A percentile compares a stretch with the other conserved stretches of the same genome.
Conservation (phyloP, 768 basidiomycete genomes). For the Calvatia gigantea region DNA sequence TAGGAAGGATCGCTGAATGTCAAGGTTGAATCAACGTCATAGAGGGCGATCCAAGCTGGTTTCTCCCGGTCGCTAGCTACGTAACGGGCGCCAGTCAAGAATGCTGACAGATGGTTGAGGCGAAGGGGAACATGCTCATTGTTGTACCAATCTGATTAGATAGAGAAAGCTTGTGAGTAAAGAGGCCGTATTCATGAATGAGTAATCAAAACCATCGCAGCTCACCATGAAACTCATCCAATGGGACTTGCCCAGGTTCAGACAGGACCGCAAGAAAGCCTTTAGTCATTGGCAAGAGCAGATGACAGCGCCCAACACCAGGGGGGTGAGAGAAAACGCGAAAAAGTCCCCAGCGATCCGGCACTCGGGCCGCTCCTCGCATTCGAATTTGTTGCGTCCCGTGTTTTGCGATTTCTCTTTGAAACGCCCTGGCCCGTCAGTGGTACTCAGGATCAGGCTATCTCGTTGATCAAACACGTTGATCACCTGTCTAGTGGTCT, state of each 20-base stretch:
- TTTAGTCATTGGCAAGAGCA: slow-evolving; percentile 27
- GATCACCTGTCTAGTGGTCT: no score
- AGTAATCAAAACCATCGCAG: not conserved
- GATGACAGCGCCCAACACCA: slow-evolving; percentile 11
- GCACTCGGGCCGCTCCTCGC: not conserved
- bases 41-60: slow-evolving; percentile 47
- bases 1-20: slow-evolving; percentile 41
- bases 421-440: no score
- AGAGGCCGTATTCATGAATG: not conserved
- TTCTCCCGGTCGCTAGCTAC: slow-evolving; percentile 29
- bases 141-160: slow-evolving; percentile 48
- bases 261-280: slow-evolving; percentile 49
- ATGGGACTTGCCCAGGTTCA: slow-evolving; percentile 39
- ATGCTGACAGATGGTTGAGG: slow-evolving; percentile 39
- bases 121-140: slow-evolving; percentile 53
- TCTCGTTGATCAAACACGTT: no score
- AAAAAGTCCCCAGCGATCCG: not conserved
- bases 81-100: slow-evolving; percentile 47
- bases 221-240: slow-evolving; percentile 47
- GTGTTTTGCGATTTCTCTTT: no score
- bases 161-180: no score
- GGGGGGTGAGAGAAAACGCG: not conserved
- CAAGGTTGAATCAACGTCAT: slow-evolving; percentile 40
- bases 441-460: no score
- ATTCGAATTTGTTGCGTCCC: no score